Conservation (phyloP, 345 rosid genomes). For the Lumnitzera racemosa region DNA sequence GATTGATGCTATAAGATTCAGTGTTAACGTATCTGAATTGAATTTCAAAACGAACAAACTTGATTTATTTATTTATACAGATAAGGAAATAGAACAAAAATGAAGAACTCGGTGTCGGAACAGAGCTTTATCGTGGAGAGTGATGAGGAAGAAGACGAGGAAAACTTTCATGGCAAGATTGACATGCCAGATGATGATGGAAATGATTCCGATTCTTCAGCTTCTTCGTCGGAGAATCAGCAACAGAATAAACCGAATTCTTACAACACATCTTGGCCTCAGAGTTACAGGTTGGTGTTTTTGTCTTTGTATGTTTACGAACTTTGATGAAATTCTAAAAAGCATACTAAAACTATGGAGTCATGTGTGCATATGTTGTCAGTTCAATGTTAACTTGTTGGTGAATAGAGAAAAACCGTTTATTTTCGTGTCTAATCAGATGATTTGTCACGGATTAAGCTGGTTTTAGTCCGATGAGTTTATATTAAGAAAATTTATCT, state of each 20-base stretch:
- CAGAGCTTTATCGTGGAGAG: conserved; percentile 82
- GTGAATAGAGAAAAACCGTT: too few species aligned
- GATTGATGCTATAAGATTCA: too few species aligned
- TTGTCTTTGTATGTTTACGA: background rate
- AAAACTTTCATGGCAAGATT: conserved; percentile 9
- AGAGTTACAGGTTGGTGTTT: conserved; percentile 67
- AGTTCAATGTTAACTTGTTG: too few species aligned
- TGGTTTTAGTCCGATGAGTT: background rate
- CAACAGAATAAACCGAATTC: conserved; percentile 44
- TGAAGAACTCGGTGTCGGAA: conserved; percentile 83
- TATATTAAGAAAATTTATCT: background rate
- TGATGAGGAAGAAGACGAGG: conserved; percentile 61
- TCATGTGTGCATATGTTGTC: too few species aligned
- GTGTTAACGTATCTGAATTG: too few species aligned
- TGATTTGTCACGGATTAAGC: background rate
- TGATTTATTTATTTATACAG: background rate
- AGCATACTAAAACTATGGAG: too few species aligned
- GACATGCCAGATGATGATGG: conserved; percentile 27
- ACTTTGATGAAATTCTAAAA: too few species aligned
- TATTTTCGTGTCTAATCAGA: background rate
- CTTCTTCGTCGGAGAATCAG: conserved; percentile 30
- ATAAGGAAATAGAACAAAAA: conserved; percentile 1
- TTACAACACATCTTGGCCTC: conserved; percentile 82
- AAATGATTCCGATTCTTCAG: conserved; percentile 49
- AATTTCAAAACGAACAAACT: too few species aligned